Base-by-base conservation (phyloP, 768 basidiomycete genomes). In the Gautieria morchelliformis region DNA sequence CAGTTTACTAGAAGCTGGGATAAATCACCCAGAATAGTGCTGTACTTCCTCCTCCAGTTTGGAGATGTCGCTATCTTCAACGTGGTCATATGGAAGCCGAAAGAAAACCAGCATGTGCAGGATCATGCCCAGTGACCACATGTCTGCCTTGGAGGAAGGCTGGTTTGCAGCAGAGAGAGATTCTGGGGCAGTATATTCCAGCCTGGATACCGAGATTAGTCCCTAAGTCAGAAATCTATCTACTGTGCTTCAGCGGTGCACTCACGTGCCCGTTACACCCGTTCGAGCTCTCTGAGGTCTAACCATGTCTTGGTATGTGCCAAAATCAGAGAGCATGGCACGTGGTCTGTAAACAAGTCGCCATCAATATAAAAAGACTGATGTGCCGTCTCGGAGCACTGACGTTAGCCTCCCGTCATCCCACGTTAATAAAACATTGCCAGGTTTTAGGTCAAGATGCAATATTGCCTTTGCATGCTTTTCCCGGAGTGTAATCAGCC, bases 61-160 rank as follows among this genome's bases (percentile, higher is more conserved):
- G 17, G 46, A 48, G 11, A 57, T 72, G 41, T 82, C 78, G 72
- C 89, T 77, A 63, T 87, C 87, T 14, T 85, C 84, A 0, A 61
- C 69, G 44, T 84, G 84, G 11, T 77, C 76, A 65, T 93, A 97
- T 0, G 95, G 94, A 19, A 95, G 70, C 35, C 82, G 81, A 72
- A 97, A 93, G 72, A 96, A 98, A 1, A 95, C 72, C 60, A 98
- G 77, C 64, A 93, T 94, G 74, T 97, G 85, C 17, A 98, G 76
- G 56, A 98, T 90, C 87, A 98, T 93, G 61, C 94, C 94, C 15
- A 98, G 76, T 5, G 90, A 91, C 94, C 95, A 98, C 84, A 96
- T 93, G 66, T 98, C 94, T 4, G 89, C 81, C 65, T 93, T 93
- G 0, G 91, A 90, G 89, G 80, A 20, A 77, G 69, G 0, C 89